Evolutionary conservation across 2,329 filamentous ascomycete genomes (phyloP).

Genomic region (Corinectria fuckeliana): DNA sequence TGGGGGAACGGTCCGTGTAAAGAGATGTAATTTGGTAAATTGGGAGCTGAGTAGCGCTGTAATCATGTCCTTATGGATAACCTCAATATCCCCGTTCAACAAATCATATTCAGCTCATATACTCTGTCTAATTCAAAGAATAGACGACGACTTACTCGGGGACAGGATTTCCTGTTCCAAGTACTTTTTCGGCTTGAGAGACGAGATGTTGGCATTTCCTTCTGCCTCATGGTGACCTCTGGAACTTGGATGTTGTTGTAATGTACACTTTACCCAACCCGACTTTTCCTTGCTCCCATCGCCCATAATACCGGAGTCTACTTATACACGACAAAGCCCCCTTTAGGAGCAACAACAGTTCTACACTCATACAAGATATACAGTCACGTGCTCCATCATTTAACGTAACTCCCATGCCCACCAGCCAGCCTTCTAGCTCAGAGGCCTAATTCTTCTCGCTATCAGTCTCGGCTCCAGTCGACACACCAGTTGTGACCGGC

Average conservation of each 20-base stretch:
- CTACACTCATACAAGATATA: not conserved
- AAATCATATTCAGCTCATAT: not conserved
- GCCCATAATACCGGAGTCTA: not conserved
- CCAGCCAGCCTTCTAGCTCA: not conserved
- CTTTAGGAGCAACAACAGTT: not conserved
- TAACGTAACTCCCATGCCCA: not conserved
- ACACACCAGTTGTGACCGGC: constrained; percentile 16
- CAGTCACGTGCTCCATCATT: not conserved
- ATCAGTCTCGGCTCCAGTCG: not conserved
- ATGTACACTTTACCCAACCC: not conserved
- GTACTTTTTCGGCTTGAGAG: no score
- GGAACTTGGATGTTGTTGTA: not conserved
- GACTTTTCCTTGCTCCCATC: not conserved
- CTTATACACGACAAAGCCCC: not conserved
- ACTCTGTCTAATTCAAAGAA: no score
- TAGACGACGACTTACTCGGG: no score
- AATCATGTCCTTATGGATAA: no score
- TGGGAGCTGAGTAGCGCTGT: no score
- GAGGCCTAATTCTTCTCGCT: not conserved
- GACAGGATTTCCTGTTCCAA: no score
- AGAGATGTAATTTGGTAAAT: no score
- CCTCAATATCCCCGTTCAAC: no score
- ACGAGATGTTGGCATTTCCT: constrained; percentile 2
- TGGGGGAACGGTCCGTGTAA: no score
- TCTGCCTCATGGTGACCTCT: not conserved